Evolutionary conservation across 768 basidiomycete genomes (phyloP).

Genomic region (Hysterangium stoloniferum): DNA sequence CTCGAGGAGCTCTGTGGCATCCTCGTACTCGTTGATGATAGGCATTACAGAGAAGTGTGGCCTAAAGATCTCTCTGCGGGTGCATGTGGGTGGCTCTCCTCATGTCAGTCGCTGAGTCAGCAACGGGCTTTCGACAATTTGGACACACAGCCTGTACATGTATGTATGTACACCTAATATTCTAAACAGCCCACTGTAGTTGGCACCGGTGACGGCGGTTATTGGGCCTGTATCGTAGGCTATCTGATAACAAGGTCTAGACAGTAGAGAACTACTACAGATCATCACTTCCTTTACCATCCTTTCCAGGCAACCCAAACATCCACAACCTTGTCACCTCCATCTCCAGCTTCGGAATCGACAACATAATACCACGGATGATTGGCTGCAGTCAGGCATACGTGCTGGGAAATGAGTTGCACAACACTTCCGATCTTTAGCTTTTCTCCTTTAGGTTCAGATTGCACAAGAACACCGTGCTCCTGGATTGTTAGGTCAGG

Average conservation of each 20-base stretch:
- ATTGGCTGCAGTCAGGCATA: slow-evolving; percentile 73
- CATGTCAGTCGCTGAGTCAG: not conserved
- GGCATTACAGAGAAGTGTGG: slow-evolving; percentile 34
- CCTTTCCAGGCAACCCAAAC: slow-evolving; percentile 91
- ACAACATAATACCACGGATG: slow-evolving; percentile 83
- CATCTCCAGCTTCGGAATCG: slow-evolving; percentile 47
- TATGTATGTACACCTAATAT: too few relatives aligned
- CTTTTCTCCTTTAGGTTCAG: slow-evolving; percentile 15
- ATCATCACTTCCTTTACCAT: slow-evolving; percentile 40
- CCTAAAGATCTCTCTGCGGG: not conserved
- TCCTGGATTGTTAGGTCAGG: slow-evolving; percentile 32
- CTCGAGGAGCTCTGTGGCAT: slow-evolving; percentile 88
- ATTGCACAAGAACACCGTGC: slow-evolving; percentile 60
- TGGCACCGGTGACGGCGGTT: too few relatives aligned
- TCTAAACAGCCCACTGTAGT: too few relatives aligned
- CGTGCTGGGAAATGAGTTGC: slow-evolving; percentile 78
- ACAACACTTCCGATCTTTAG: slow-evolving; percentile 54
- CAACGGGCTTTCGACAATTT: too few relatives aligned
- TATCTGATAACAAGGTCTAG: too few relatives aligned
- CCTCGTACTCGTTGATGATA: slow-evolving; percentile 60
- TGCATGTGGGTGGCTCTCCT: slow-evolving; percentile 13
- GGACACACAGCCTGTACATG: too few relatives aligned
- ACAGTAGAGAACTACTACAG: not conserved
- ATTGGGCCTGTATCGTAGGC: too few relatives aligned
- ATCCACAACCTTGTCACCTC: slow-evolving; percentile 52